Evolutionary conservation across 257 asterid genomes (phyloP).

Genomic region (Petunia axillaris): DNA sequence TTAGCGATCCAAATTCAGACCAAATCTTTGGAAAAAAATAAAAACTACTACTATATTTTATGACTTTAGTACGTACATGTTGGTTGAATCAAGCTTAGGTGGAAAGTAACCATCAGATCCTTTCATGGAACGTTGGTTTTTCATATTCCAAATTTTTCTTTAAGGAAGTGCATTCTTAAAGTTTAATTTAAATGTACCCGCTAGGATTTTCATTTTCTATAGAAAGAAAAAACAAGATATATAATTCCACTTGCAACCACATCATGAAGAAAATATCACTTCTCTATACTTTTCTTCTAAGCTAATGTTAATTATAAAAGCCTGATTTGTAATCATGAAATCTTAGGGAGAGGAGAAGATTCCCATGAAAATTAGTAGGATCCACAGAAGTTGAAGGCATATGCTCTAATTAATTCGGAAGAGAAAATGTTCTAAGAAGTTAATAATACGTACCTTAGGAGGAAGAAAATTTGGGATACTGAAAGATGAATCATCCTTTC

Average conservation of each 20-base stretch:
- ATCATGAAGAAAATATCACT: background rate
- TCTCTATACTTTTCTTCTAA: background rate
- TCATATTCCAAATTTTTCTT: background rate
- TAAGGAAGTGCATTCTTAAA: background rate
- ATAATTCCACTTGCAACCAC: background rate
- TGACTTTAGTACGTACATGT: background rate
- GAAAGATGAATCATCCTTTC: slow-evolving; percentile 49
- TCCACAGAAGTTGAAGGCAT: background rate
- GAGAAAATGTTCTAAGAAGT: background rate
- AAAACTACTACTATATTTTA: background rate
- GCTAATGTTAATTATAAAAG: background rate
- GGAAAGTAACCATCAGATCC: slow-evolving; percentile 7
- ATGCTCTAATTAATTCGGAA: no score
- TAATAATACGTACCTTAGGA: slow-evolving; percentile 53
- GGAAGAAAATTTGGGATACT: slow-evolving; percentile 71
- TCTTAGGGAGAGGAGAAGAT: background rate
- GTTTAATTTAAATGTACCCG: background rate
- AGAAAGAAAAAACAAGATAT: no score
- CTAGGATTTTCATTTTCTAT: background rate
- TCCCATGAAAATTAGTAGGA: background rate
- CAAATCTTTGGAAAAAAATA: no score
- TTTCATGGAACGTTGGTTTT: background rate
- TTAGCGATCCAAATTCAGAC: background rate
- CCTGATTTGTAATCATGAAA: background rate
- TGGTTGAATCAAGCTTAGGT: slow-evolving; percentile 24